Conservation (phyloP, 441 rosid species). For the Biscutella laevigata region DNA sequence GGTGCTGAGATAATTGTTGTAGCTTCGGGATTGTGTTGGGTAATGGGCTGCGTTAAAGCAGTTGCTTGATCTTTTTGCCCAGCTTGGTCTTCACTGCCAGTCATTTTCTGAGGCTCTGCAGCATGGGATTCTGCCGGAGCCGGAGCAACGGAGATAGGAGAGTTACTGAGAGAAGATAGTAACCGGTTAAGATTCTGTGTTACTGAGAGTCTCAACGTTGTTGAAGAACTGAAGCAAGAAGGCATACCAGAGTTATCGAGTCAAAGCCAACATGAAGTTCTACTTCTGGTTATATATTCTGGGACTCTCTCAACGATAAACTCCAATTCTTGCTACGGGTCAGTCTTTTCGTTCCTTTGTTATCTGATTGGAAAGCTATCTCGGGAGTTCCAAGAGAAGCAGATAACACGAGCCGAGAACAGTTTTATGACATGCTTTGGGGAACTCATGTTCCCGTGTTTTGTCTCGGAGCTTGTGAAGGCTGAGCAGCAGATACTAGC, state of each 20-base stretch:
- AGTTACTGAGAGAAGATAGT: constrained; percentile 69
- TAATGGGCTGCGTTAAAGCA: too few relatives aligned
- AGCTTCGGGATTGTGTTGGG: too few relatives aligned
- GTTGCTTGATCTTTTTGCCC: too few relatives aligned
- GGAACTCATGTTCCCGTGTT: constrained; percentile 57
- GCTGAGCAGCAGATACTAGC: constrained; percentile 71
- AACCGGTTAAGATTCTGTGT: constrained; percentile 48
- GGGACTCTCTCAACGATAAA: constrained; percentile 48
- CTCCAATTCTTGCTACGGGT: constrained; percentile 37
- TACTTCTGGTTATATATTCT: constrained; percentile 52
- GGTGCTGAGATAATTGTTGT: too few relatives aligned
- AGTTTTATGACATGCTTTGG: constrained; percentile 33
- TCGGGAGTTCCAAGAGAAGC: constrained; percentile 59
- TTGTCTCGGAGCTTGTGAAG: constrained; percentile 66
- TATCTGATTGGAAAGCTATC: constrained; percentile 63
- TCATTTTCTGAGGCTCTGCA: too few relatives aligned
- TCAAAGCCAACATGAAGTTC: constrained; percentile 43
- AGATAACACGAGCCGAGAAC: constrained; percentile 21
- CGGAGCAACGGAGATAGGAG: too few relatives aligned
- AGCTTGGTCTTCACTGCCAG: too few relatives aligned
- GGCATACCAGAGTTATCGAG: constrained; percentile 39
- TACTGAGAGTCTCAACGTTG: constrained; percentile 37
- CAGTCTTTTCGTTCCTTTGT: constrained; percentile 61
- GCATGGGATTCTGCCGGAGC: too few relatives aligned
- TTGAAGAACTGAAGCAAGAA: constrained; percentile 62